phyloP scores from a whole-genome alignment of 805 yeast species.

The Ogataea pini region DNA sequence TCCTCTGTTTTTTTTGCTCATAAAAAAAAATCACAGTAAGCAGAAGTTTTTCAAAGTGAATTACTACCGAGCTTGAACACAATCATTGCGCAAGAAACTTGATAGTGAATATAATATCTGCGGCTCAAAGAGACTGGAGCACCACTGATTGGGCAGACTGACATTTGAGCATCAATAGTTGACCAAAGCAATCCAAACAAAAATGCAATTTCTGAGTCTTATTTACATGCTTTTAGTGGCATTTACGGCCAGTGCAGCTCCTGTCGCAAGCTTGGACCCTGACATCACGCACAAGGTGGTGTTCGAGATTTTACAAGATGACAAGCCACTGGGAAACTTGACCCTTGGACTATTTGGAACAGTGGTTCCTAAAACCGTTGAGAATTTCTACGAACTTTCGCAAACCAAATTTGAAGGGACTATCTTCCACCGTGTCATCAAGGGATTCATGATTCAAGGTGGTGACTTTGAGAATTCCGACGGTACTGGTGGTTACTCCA shows the following conservation, averaged over 20 bases:
- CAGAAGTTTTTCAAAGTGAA: background rate
- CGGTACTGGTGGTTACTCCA: constrained; percentile 79
- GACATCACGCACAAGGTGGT: constrained; percentile 47
- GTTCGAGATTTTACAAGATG: constrained; percentile 40
- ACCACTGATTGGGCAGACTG: background rate
- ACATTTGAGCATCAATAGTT: background rate
- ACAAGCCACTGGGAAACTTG: constrained; percentile 42
- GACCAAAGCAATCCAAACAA: background rate
- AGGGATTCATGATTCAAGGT: constrained; percentile 80
- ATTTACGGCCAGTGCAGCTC: constrained; percentile 4
- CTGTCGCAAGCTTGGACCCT: constrained; percentile 42
- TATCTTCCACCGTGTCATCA: constrained; percentile 71
- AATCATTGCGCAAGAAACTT: background rate
- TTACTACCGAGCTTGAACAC: background rate
- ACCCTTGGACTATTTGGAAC: constrained; percentile 66
- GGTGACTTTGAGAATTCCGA: constrained; percentile 72
- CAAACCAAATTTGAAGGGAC: constrained; percentile 53
- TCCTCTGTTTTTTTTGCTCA: background rate
- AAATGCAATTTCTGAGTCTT: background rate
- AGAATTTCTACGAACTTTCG: constrained; percentile 57
- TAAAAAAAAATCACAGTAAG: background rate
- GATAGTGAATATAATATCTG: too few species aligned
- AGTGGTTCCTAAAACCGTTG: constrained; percentile 61
- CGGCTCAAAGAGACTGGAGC: too few species aligned
- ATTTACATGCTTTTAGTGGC: constrained; percentile 6